Conservation (phyloP, 169 alveolate species). For the Plasmodium fragile region DNA sequence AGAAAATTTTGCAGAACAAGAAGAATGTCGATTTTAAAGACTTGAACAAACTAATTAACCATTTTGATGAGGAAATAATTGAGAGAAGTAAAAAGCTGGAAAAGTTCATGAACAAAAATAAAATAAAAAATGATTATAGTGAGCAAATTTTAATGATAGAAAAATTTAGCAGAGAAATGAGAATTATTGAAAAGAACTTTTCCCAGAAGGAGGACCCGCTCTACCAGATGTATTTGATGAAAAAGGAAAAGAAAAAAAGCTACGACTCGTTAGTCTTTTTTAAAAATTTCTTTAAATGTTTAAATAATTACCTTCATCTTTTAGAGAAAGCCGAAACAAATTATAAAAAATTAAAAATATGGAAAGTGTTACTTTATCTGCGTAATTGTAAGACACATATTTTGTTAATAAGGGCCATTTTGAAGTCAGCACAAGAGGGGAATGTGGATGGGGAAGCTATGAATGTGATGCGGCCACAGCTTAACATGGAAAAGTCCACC, state of each 20-base stretch:
- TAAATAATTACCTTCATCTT: slow-evolving; percentile 28
- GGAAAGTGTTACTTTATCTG: slow-evolving; percentile 40
- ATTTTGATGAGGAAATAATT: slow-evolving; percentile 50
- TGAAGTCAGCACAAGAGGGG: slow-evolving; percentile 20
- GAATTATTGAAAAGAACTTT: slow-evolving; percentile 5
- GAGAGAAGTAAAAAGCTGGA: slow-evolving; percentile 56
- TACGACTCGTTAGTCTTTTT: slow-evolving; percentile 51
- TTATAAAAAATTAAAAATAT: slow-evolving; percentile 54
- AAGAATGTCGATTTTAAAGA: slow-evolving; percentile 60
- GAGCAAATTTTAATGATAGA: slow-evolving; percentile 48
- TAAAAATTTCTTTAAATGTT: slow-evolving; percentile 66
- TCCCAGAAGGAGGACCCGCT: slow-evolving; percentile 1
- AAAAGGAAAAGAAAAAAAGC: slow-evolving; percentile 62
- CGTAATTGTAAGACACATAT: slow-evolving; percentile 70
- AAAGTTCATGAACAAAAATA: slow-evolving; percentile 44
- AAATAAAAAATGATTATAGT: slow-evolving; percentile 64
- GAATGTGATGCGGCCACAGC: background rate
- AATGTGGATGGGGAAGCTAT: background rate
- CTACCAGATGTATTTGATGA: slow-evolving; percentile 37
- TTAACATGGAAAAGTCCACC: background rate
- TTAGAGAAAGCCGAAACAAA: slow-evolving; percentile 41
- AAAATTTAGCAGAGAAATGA: slow-evolving; percentile 54
- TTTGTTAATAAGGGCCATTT: slow-evolving; percentile 38
- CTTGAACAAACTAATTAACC: slow-evolving; percentile 40
- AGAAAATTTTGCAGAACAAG: slow-evolving; percentile 43